Percentiles rank a stretch among this genome's conserved stretches.
Conservation (phyloP, 2,329 filamentous ascomycete genomes). For the Neophaeococcomyces mojaviensis region DNA sequence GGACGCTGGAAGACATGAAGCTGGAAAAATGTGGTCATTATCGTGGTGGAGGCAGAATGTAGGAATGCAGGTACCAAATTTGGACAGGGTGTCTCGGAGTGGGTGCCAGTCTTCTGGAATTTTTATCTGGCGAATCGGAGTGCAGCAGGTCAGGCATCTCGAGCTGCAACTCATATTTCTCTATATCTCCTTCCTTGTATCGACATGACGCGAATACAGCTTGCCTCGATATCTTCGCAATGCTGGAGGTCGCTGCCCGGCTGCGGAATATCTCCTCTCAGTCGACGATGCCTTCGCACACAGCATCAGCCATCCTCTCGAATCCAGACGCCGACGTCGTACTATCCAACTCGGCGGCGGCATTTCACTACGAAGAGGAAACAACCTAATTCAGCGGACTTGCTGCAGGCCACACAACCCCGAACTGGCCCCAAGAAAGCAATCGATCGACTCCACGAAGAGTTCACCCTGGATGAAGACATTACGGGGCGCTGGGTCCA, state of each 20-base stretch:
- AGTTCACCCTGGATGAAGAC: conserved; percentile 17
- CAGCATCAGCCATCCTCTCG: too few relatives aligned
- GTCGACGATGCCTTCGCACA: too few relatives aligned
- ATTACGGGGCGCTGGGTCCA: conserved; percentile 17
- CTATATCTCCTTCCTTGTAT: too few relatives aligned
- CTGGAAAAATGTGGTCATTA: neutral
- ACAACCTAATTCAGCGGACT: neutral
- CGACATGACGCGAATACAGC: too few relatives aligned
- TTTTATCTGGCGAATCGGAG: neutral
- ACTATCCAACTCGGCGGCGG: too few relatives aligned
- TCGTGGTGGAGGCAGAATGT: neutral
- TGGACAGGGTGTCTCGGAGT: too few relatives aligned
- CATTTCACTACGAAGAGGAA: neutral
- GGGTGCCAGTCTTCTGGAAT: too few relatives aligned
- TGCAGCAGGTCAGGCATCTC: neutral
- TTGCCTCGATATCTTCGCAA: too few relatives aligned
- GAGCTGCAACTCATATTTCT: neutral
- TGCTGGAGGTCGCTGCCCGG: too few relatives aligned
- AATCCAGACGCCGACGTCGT: too few relatives aligned
- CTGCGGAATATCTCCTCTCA: too few relatives aligned
- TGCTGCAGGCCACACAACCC: conserved; percentile 11
- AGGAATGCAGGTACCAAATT: too few relatives aligned
- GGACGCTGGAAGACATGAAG: conserved; percentile 33
- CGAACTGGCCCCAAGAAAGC: conserved; percentile 1
- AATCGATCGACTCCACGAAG: conserved; percentile 17